Base-by-base conservation (phyloP, 2,329 filamentous ascomycete genomes). In the Neofusicoccum umdonicola region DNA sequence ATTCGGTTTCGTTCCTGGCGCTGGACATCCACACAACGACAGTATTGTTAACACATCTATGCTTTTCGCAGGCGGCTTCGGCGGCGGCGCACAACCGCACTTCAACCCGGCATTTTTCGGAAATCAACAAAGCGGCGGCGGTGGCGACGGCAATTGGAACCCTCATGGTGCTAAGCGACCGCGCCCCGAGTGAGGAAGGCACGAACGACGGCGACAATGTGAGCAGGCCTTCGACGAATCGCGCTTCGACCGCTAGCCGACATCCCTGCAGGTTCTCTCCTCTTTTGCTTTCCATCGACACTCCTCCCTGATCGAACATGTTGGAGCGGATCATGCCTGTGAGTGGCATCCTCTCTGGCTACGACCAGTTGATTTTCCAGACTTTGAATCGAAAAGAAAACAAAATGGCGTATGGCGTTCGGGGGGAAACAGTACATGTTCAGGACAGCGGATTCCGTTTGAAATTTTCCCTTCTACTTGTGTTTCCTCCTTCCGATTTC, bases 91-190 rank as follows among this genome's bases (percentile, higher is more conserved):
- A 80, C 86, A 86, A 72, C 83, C 85, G 63, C 86, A 88, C 71
- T 94, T 93, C 78, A 91, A 90, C 73, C 86, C 88, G 42, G 86
- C 83, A 65, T 93, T 92, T 79, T 94, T 92, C 76, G 81, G 67
- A 34, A 71, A 75, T 39, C 71, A 82, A 54, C 81, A 82, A 63
- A 80, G 80, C 15, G 76, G 76, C 50, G 78, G 74, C 45, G 41
- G 56, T 15, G 80, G 80, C 48, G 83, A 87, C 65, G 88, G 88
- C 63, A 87, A 87, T 77, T 91, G 90, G 82, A 94, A 94, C 72
- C 91, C 91, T 5, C 91, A 94, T 70, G 90, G 90, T 35, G 88
- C 88, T 3, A 95, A 95, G 80, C 84, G 91, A 69, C 89, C 90
- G 69, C 85, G 91, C 67, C 90, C 90, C 66, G 91, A 93, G 70